Percentiles rank a stretch among this genome's conserved stretches.
Evolutionary conservation across 2,329 filamentous ascomycete genomes (phyloP).

Genomic region (Neonectria hederae): DNA sequence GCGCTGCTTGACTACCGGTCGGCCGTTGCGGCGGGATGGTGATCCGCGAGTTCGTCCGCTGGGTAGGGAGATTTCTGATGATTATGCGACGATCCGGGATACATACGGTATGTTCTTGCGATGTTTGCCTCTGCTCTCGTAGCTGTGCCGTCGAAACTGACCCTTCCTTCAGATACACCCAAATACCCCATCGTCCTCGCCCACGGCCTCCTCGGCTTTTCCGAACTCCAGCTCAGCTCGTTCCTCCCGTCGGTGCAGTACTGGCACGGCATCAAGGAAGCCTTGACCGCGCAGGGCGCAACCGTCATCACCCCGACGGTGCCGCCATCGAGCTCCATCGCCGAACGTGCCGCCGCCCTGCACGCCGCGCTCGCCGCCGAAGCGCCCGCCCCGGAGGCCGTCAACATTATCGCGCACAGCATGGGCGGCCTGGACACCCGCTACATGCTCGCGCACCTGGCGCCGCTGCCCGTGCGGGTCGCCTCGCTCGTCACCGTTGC

Average conservation of each 20-base stretch:
- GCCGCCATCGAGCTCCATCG: constrained; percentile 68
- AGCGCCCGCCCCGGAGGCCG: constrained; percentile 54
- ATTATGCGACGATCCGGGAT: constrained; percentile 57
- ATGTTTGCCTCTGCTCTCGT: neutral
- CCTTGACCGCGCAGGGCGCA: constrained; percentile 61
- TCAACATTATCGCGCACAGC: constrained; percentile 80
- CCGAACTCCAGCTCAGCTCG: constrained; percentile 62
- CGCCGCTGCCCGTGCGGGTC: constrained; percentile 57
- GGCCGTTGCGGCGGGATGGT: constrained; percentile 27
- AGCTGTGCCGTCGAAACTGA: neutral
- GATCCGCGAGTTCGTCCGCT: constrained; percentile 55
- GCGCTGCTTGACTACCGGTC: constrained; percentile 24
- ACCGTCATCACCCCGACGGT: constrained; percentile 69
- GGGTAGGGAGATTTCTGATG: constrained; percentile 55
- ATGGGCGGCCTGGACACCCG: constrained; percentile 74
- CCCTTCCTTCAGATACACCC: constrained; percentile 56
- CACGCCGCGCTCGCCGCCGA: constrained; percentile 60
- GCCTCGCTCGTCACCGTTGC: constrained; percentile 64
- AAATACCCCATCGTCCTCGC: constrained; percentile 71
- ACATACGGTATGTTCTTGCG: constrained; percentile 52
- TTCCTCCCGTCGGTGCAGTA: constrained; percentile 67
- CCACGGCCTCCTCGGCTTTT: constrained; percentile 72
- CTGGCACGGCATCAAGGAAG: constrained; percentile 72
- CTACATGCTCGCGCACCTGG: constrained; percentile 70
- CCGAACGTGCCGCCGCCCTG: constrained; percentile 67